Evolutionary conservation across 2,329 filamentous ascomycete genomes (phyloP), one percentile per base, ranked within the genome.

Genomic region (Thermothelomyces thermophilus): DNA sequence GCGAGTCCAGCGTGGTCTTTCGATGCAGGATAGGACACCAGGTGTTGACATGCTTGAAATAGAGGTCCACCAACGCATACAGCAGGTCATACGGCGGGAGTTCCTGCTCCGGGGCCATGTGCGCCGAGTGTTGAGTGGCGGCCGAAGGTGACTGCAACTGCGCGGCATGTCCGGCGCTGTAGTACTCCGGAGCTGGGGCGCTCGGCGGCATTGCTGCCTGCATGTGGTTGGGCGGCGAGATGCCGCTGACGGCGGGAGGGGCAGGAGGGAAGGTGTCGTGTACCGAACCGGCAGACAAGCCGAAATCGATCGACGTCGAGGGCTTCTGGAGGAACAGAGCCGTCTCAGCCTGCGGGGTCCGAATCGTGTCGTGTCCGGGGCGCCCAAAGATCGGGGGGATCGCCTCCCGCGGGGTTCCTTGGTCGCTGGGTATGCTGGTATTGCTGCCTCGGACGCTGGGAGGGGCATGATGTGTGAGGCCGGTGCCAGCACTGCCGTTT

Each of bases 1-100:
- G 74, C 0, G 83, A 82, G 59, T 95, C 87, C 8, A 95, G 68
- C 0, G 89, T 95, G 3, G 85, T 83, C 61, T 87, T 83, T 19
- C 88, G 81, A 66, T 95, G 88, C n/a, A 95, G 72, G 20, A 95
- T 93, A 0, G 90, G 90, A 63, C 89, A 95, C 84, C 86, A 90
- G 0, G 84, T 85, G 61, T 89, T 88, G 63, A 89, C 80, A 60
- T 89, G 82, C 55, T 87, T 86, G 61, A 90, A 90, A 63, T 87
- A 90, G 0, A 89, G 73, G 58, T 89, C 85, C 6, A 85, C 84
- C 10, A 90, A 68, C 2, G 82, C 76, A 60, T 88, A 89, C 0
- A 89, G 69, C 5, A 89, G 69, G 61, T 88, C 84, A 58, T 88
- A 87, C 1, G 85, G 85, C 1, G 86, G 86, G 24, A 90, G 75